phyloP scores from a whole-genome alignment of 2,329 filamentous ascomycete genomes.

The Aspergillus bombycis region DNA sequence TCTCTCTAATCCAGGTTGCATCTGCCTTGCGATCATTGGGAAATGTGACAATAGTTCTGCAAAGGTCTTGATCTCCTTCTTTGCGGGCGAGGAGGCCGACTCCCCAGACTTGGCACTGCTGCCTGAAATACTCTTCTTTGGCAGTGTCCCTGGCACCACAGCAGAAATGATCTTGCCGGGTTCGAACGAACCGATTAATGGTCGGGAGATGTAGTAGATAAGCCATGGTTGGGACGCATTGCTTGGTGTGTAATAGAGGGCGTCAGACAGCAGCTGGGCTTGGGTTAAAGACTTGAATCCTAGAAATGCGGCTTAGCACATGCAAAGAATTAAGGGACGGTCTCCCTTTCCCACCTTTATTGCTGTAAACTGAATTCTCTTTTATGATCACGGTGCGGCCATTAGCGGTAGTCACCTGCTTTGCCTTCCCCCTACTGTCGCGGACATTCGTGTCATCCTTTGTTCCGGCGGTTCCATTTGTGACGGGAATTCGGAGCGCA shows the following conservation, averaged over 20 bases:
- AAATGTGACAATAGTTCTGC: slow-evolving; percentile 88
- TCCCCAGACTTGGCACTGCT: slow-evolving; percentile 33
- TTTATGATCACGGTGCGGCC: slow-evolving; percentile 92
- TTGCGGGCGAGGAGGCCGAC: slow-evolving; percentile 51
- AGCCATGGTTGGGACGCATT: slow-evolving; percentile 92
- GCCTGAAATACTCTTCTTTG: slow-evolving; percentile 26
- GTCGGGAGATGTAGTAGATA: slow-evolving; percentile 91
- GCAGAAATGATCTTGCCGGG: slow-evolving; percentile 73
- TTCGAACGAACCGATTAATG: slow-evolving; percentile 82
- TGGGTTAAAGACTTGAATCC: slow-evolving; percentile 92
- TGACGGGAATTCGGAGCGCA: slow-evolving; percentile 79
- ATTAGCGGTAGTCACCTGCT: slow-evolving; percentile 91
- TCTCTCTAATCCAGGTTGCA: slow-evolving; percentile 88
- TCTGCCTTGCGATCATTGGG: slow-evolving; percentile 92
- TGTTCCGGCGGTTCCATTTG: slow-evolving; percentile 49
- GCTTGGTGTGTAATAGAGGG: slow-evolving; percentile 86
- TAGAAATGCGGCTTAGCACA: slow-evolving; percentile 41
- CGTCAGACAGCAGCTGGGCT: slow-evolving; percentile 81
- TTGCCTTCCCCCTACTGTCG: slow-evolving; percentile 89
- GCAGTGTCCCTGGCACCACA: slow-evolving; percentile 51
- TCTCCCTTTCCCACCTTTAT: slow-evolving; percentile 71
- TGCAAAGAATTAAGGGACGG: slow-evolving; percentile 5
- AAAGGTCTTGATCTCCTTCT: slow-evolving; percentile 91
- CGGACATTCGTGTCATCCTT: slow-evolving; percentile 69
- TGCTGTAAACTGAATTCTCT: slow-evolving; percentile 89